These are phyloP conservation scores for Erysiphe pulchra DNA, from an alignment of 2,329 filamentous ascomycete species.

Conservation along the genomic window DNA sequence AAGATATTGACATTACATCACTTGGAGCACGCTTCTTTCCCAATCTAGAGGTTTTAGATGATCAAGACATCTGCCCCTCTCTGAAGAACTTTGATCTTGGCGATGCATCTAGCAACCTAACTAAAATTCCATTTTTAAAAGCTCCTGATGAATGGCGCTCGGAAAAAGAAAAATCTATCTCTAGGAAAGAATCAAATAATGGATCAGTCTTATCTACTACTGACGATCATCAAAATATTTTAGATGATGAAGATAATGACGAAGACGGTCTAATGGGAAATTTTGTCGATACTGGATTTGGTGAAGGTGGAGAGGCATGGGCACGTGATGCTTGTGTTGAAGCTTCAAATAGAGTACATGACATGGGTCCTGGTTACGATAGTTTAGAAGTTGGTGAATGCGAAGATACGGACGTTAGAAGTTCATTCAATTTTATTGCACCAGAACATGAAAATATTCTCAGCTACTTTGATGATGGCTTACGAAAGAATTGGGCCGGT, in stretches of 20 bases:
- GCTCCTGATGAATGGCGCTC: slow-evolving; percentile 66
- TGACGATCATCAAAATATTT: slow-evolving; percentile 18
- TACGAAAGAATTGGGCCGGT: slow-evolving; percentile 93
- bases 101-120: slow-evolving; percentile 52
- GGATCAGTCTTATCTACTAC: slow-evolving; percentile 66
- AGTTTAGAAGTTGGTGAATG: slow-evolving; percentile 25
- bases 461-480: slow-evolving; percentile 89
- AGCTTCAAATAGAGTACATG: slow-evolving; percentile 62
- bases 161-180: slow-evolving; percentile 33
- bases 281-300: slow-evolving; percentile 60
- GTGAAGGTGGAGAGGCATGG: slow-evolving; percentile 90
- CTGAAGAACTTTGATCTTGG: slow-evolving; percentile 85
- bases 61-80: slow-evolving; percentile 81
- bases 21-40: slow-evolving; percentile 70
- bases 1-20: slow-evolving; percentile 53
- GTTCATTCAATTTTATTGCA: slow-evolving; percentile 30
- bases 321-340: slow-evolving; percentile 70
- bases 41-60: slow-evolving; percentile 48
- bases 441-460: slow-evolving; percentile 78
- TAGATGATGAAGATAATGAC: slow-evolving; percentile 60
- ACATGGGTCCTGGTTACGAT: slow-evolving; percentile 29
- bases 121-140: slow-evolving; percentile 73
- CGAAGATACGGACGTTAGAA: slow-evolving; percentile 21
- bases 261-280: slow-evolving; percentile 43
- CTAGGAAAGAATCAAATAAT: slow-evolving; percentile 27